Evolutionary conservation across 1,284 basidiomycete genomes (phyloP).

Genomic region (Moesziomyces parantarcticus): DNA sequence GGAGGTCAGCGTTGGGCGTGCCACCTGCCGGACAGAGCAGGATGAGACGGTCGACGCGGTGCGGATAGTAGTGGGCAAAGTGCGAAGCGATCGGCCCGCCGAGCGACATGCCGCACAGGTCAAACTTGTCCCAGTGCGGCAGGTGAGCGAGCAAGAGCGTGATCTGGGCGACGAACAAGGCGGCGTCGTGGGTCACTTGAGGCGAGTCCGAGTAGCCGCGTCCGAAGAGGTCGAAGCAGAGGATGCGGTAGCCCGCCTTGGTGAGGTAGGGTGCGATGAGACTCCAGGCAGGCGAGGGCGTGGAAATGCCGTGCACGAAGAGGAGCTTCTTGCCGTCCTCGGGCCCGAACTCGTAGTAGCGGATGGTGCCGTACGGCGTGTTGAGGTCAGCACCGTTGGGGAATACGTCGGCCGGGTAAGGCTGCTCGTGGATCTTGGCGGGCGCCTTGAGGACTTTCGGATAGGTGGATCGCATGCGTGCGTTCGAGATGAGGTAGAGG

Average conservation of each 20-base stretch:
- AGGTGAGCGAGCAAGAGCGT: constrained; percentile 39
- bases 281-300: constrained; percentile 42
- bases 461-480: constrained; percentile 30
- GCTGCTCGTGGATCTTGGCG: constrained; percentile 30
- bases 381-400: constrained; percentile 36
- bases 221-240: constrained; percentile 48
- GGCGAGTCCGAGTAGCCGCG: constrained; percentile 49
- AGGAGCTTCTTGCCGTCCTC: constrained; percentile 58
- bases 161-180: constrained; percentile 46
- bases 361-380: constrained; percentile 40
- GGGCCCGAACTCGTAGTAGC: constrained; percentile 57
- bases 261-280: constrained; percentile 27
- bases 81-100: constrained; percentile 42
- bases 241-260: constrained; percentile 47
- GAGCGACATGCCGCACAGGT: constrained; percentile 47
- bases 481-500: constrained; percentile 24
- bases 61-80: constrained; percentile 48
- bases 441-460: constrained; percentile 45
- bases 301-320: constrained; percentile 61
- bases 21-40: constrained; percentile 48
- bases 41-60: constrained; percentile 36
- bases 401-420: constrained; percentile 41
- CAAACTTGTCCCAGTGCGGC: constrained; percentile 47
- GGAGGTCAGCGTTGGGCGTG: constrained; percentile 28
- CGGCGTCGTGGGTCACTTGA: constrained; percentile 38